These are phyloP conservation scores for Secale cereale DNA, from an alignment of 176 grass and related monocot species.

Conservation along the genomic window DNA sequence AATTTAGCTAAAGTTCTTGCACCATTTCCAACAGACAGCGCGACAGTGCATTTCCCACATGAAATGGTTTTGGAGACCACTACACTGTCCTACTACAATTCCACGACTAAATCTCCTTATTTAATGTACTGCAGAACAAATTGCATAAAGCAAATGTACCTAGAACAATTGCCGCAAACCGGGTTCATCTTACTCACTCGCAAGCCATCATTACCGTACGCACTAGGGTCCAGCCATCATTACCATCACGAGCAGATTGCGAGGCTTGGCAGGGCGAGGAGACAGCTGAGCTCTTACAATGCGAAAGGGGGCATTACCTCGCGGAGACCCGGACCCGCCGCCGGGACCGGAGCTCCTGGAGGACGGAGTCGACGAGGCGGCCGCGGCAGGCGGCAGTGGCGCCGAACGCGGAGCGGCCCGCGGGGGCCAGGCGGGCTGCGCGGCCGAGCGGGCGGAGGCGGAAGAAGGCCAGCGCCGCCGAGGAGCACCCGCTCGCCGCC, in stretches of 20 bases:
- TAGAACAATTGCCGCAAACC: not conserved
- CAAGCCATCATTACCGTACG: not conserved
- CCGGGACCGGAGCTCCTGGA: conserved; percentile 62
- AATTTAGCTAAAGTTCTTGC: not conserved
- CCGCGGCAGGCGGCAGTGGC: conserved; percentile 19
- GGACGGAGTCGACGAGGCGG: conserved; percentile 48
- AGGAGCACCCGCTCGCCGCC: conserved; percentile 43
- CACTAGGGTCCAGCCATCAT: not conserved
- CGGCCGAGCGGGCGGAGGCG: conserved; percentile 32
- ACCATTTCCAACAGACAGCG: not conserved
- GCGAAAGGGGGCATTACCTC: conserved; percentile 40
- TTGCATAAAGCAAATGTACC: not conserved
- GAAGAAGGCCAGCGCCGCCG: conserved; percentile 50
- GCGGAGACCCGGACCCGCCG: conserved; percentile 39
- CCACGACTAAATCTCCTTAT: not conserved
- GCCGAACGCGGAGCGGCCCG: conserved; percentile 11
- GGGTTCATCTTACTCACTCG: not conserved
- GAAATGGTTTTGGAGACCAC: not conserved
- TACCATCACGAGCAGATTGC: too few species aligned
- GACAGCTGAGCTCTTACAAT: not conserved
- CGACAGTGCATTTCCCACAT: not conserved
- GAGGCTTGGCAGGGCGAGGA: too few species aligned
- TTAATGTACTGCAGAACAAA: not conserved
- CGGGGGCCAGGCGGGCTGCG: conserved; percentile 3
- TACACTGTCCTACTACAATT: not conserved